Conservation (phyloP, 192 early-diverging fungal species). For the Entomortierella lignicola region DNA sequence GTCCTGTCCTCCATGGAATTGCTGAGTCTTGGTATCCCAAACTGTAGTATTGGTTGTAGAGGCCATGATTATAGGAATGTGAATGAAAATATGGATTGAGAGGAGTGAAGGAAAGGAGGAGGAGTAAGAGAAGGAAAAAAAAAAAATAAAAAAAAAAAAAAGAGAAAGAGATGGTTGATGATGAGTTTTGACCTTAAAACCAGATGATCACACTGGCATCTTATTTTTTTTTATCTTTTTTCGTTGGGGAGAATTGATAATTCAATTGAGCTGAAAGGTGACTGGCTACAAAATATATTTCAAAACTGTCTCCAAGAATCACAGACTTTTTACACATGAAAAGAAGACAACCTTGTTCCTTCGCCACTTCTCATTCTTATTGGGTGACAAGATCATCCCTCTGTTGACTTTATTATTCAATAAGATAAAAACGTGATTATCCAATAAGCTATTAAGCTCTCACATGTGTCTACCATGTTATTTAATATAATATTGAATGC, state of each 20-base stretch:
- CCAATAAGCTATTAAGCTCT: too few relatives aligned
- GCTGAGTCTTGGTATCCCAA: slow-evolving; percentile 91
- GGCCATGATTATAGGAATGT: neutral
- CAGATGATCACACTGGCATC: neutral
- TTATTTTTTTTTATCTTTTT: neutral
- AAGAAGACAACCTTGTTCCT: neutral
- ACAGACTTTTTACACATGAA: neutral
- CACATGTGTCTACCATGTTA: too few relatives aligned
- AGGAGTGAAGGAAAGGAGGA: neutral
- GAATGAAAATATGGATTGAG: neutral
- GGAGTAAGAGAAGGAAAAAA: neutral
- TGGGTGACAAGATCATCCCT: too few relatives aligned
- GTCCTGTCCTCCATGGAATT: slow-evolving; percentile 91
- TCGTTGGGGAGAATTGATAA: neutral
- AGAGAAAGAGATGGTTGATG: neutral
- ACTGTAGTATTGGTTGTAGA: slow-evolving; percentile 46
- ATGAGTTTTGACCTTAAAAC: neutral
- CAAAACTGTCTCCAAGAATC: neutral
- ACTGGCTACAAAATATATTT: slow-evolving; percentile 1
- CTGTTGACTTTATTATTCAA: too few relatives aligned
- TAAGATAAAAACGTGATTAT: too few relatives aligned
- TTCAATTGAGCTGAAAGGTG: neutral
- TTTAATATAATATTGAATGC: too few relatives aligned
- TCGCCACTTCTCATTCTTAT: too few relatives aligned
- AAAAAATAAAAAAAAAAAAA: neutral